These are phyloP conservation scores for Chaetoscypha palmicola DNA, from an alignment of 2,329 filamentous ascomycete genomes.

Conservation along the genomic window DNA sequence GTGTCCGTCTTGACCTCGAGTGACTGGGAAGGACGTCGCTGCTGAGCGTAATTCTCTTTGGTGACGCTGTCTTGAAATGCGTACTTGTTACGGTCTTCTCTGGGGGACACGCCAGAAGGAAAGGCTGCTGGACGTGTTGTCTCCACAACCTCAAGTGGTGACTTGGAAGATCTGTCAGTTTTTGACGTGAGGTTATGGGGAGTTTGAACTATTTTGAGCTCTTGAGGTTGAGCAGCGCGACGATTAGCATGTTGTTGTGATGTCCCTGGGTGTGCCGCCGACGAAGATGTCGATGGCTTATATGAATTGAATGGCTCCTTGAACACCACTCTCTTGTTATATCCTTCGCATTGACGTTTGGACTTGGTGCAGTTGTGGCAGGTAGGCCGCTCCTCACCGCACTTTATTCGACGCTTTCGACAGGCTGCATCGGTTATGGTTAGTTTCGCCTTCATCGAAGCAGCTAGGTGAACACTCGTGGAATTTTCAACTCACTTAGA, in stretches of 20 bases:
- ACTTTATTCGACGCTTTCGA: constrained; percentile 92
- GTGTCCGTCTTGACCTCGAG: constrained; percentile 9
- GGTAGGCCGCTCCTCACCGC: constrained; percentile 78
- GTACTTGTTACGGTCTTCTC: constrained; percentile 6
- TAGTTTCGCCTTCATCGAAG: background rate
- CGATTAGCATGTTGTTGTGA: constrained; percentile 13
- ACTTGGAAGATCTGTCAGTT: constrained; percentile 3
- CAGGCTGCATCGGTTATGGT: constrained; percentile 52
- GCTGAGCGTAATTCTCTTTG: background rate
- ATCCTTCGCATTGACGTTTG: constrained; percentile 76
- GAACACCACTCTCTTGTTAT: constrained; percentile 74
- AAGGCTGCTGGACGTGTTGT: constrained; percentile 2
- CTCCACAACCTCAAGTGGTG: constrained; percentile 1
- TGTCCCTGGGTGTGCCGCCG: constrained; percentile 8
- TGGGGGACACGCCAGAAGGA: constrained; percentile 4
- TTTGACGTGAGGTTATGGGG: constrained; percentile 14
- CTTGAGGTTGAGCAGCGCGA: constrained; percentile 4
- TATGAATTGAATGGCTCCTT: constrained; percentile 62
- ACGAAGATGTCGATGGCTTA: constrained; percentile 36
- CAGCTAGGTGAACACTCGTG: background rate
- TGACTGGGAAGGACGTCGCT: background rate
- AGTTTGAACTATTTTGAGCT: background rate
- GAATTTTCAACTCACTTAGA: constrained; percentile 55
- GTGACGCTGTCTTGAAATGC: constrained; percentile 4
- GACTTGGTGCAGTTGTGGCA: constrained; percentile 84